Evolutionary conservation across 345 rosid species (phyloP), one percentile per base, ranked within the genome.

Genomic region (Trapa bicornis): DNA sequence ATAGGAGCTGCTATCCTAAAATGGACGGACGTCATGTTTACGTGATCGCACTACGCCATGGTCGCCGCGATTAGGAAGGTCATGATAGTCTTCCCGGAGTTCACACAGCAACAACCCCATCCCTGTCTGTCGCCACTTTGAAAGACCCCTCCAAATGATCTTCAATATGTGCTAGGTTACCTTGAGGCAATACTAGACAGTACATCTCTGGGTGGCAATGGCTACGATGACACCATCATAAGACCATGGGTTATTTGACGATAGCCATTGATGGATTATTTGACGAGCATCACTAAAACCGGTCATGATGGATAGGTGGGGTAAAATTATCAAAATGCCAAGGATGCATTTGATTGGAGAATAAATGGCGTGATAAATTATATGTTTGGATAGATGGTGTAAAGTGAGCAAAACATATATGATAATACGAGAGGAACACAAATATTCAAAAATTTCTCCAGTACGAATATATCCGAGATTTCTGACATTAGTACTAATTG

Each of bases 121-220:
- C 13, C 67, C 4, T 29, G 32, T 50, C 3, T 63, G 42, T 16
- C 52, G n/a, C 63, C 73, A 6, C 81, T 48, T 17, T 79, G 39
- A 35, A 85, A 53, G 65, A 82, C 82, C 36, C 84, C 95, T 7
- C 63, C 95, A 13, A 74, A 68, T 45, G 87, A 90, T 33, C 82
- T 92, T 17, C 89, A 83, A 73, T 92, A 89, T 69, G 92, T 89
- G 1, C 72, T 92, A 12, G 98, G 98, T 45, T 83, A 80, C 64
- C 86, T 92, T 58, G 96, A 96, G 9, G 96, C 95, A 0, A 89
- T 83, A 6, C 96, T 96, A 13, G 84, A 80, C 15, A 84, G 82
- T 2, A 37, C 68, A 16, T 73, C 5, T 32, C 62, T 22, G 60
- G 60, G 38, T n/a, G 70, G 35, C 12, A 71, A 75, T 38, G 78